Evolutionary conservation across 495 filamentous ascomycete genomes (phyloP).

Genomic region (Xylaria castorea): DNA sequence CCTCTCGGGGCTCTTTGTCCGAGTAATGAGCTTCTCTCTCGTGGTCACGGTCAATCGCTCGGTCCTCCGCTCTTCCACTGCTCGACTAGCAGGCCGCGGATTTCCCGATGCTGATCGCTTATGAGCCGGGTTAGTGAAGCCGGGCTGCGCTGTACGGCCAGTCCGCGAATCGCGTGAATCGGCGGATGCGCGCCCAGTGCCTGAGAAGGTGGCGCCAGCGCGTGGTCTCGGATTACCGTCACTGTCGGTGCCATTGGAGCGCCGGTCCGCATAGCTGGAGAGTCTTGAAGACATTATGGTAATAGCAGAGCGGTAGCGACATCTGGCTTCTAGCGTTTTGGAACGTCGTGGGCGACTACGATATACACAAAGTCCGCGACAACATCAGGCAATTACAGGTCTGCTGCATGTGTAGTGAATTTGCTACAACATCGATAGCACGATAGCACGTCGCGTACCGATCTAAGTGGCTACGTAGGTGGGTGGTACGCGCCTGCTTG

Average conservation of each 20-base stretch:
- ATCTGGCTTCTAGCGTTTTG: slow-evolving; percentile 29
- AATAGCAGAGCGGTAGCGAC: slow-evolving; percentile 30
- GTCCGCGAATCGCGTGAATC: slow-evolving; percentile 39
- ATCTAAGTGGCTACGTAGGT: neutral
- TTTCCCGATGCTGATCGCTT: slow-evolving; percentile 54
- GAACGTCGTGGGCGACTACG: slow-evolving; percentile 26
- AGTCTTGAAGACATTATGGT: slow-evolving; percentile 48
- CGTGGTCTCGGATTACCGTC: slow-evolving; percentile 45
- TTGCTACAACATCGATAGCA: slow-evolving; percentile 13
- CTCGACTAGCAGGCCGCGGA: slow-evolving; percentile 46
- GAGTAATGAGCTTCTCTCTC: slow-evolving; percentile 66
- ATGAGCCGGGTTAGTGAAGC: slow-evolving; percentile 45
- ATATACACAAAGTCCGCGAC: neutral
- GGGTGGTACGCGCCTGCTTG: neutral
- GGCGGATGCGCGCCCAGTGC: slow-evolving; percentile 29
- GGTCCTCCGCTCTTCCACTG: slow-evolving; percentile 50
- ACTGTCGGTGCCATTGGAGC: slow-evolving; percentile 48
- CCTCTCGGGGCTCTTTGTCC: slow-evolving; percentile 71
- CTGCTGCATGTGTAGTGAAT: neutral
- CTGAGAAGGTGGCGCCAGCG: slow-evolving; percentile 39
- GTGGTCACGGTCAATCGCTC: slow-evolving; percentile 67
- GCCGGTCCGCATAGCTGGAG: slow-evolving; percentile 48
- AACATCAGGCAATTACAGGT: neutral
- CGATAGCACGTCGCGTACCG: slow-evolving; percentile 22
- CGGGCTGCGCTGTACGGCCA: slow-evolving; percentile 34